phyloP scores from a whole-genome alignment of 768 basidiomycete species.

The Suillus plorans region DNA sequence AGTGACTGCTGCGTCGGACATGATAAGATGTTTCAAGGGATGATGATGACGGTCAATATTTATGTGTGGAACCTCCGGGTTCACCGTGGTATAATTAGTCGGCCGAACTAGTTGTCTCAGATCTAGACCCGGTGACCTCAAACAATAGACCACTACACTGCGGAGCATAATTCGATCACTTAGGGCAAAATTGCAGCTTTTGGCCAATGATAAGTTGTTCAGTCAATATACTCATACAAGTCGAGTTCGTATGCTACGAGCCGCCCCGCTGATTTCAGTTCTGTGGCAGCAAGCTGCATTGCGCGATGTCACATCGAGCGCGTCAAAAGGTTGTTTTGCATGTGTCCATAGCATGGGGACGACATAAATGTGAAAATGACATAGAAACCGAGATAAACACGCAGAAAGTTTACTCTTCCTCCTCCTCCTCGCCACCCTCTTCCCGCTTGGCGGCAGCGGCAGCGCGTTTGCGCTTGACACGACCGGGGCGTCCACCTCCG shows the following conservation, averaged over 20 bases:
- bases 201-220: background rate
- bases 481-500: conserved; percentile 91
- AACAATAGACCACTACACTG: background rate
- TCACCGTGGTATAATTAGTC: background rate
- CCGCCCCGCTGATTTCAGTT: background rate
- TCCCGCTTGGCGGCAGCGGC: conserved; percentile 90
- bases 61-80: background rate
- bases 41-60: background rate
- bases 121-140: conserved; percentile 5
- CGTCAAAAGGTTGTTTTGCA: conserved; percentile 25
- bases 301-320: conserved; percentile 10
- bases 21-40: conserved; percentile 16
- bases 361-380: conserved; percentile 24
- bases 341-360: conserved; percentile 33
- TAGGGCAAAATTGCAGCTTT: background rate
- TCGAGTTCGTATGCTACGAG: background rate
- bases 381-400: conserved; percentile 27
- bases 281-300: background rate
- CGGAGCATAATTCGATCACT: background rate
- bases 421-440: conserved; percentile 87
- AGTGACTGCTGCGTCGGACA: conserved; percentile 28
- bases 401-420: conserved; percentile 66
- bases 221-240: background rate
- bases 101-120: too few species aligned
- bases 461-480: conserved; percentile 98